Percentiles rank a stretch among this genome's conserved stretches.
phyloP scores from a whole-genome alignment of 495 filamentous ascomycete genomes.

The Xylaria longipes region DNA sequence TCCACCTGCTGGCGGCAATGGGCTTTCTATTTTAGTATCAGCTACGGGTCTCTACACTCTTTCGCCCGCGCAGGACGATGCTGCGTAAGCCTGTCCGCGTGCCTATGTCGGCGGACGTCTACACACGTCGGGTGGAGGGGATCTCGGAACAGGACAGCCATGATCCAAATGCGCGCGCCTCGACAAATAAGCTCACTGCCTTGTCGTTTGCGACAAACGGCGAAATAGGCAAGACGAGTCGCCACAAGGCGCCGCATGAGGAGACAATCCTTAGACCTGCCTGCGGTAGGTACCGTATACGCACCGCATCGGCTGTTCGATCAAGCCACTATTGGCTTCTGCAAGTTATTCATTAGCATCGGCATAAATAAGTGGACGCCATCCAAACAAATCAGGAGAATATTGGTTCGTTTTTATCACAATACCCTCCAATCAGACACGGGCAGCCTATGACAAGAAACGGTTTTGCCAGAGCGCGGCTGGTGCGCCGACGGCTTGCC shows the following conservation, averaged over 20 bases:
- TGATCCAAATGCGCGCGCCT: background rate
- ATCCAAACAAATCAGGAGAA: conserved; percentile 20
- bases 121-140: background rate
- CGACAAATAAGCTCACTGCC: background rate
- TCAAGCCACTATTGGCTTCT: conserved; percentile 15
- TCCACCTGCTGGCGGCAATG: conserved; percentile 15
- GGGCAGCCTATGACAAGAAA: conserved; percentile 26
- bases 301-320: conserved; percentile 9
- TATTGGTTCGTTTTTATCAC: conserved; percentile 32
- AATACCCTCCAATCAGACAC: conserved; percentile 28
- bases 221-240: conserved; percentile 3
- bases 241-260: conserved; percentile 2
- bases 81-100: conserved; percentile 7
- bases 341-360: conserved; percentile 27
- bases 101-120: background rate
- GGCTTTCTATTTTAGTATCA: conserved; percentile 25
- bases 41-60: background rate
- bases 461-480: conserved; percentile 27
- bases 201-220: conserved; percentile 14
- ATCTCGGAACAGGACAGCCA: conserved; percentile 3
- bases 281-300: conserved; percentile 22
- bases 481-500: conserved; percentile 28
- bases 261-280: background rate
- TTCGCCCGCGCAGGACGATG: conserved; percentile 6
- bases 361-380: conserved; percentile 27